Conservation (phyloP, 2,329 filamentous ascomycete genomes). For the Periconia macrospinosa region DNA sequence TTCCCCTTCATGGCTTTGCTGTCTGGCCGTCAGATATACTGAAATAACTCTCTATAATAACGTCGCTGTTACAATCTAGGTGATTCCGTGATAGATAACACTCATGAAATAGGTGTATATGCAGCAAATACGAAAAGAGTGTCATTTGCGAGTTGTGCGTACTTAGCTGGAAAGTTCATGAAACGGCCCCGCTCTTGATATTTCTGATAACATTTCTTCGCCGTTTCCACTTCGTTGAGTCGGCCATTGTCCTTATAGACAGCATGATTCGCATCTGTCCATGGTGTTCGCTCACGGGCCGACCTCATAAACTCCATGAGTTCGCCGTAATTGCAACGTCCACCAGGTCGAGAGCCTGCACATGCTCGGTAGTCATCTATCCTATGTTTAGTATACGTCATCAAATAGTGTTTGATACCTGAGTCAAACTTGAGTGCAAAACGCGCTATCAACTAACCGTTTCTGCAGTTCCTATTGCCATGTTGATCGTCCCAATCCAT, state of each 20-base stretch:
- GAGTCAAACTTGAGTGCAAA: too few relatives aligned
- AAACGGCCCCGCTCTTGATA: too few relatives aligned
- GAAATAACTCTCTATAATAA: neutral
- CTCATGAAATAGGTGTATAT: too few relatives aligned
- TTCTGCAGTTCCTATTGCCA: neutral
- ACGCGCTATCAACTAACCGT: neutral
- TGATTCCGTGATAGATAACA: neutral
- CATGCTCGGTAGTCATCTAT: neutral
- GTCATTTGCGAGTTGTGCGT: too few relatives aligned
- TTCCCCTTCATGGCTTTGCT: slow-evolving; percentile 2
- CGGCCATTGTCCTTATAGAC: too few relatives aligned
- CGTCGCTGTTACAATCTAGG: neutral
- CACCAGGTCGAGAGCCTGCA: neutral
- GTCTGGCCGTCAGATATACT: neutral
- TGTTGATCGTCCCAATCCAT: neutral
- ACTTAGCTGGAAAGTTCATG: too few relatives aligned
- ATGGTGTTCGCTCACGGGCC: neutral
- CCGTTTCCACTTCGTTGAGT: too few relatives aligned
- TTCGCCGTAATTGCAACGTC: slow-evolving; percentile 3
- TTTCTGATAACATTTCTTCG: too few relatives aligned
- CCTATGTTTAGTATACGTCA: neutral
- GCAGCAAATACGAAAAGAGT: too few relatives aligned
- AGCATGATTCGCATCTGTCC: neutral
- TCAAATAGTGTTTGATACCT: too few relatives aligned
- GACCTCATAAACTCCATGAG: neutral